Base-by-base conservation (phyloP, 768 basidiomycete genomes). In the Lentinus brumalis region DNA sequence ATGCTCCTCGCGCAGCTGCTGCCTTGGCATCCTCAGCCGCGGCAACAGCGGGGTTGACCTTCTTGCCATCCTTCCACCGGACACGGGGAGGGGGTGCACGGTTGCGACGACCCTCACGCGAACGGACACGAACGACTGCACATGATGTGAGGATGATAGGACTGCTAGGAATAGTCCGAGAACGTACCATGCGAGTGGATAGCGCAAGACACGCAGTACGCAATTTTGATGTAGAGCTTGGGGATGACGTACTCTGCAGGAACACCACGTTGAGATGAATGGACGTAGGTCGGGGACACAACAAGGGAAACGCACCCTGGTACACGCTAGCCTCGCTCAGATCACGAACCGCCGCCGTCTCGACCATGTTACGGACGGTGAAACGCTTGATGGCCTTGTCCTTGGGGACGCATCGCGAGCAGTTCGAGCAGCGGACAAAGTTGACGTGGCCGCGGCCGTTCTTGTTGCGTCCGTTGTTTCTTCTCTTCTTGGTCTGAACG, bases 311-410 rank as follows among this genome's bases (percentile, higher is more conserved):
- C 87, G 66, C 70, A 95, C 94, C 94, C 60, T 81, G 77, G 81
- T 98, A 99, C 63, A 98, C 89, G 71, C 88, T 91, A 44, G 96
- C 95, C 71, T 98, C 97, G 74, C 89, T 92, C 75, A 99, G 91
- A 81, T 99, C 97, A 66, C 96, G 85, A 69, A 98, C 93, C 56
- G 96, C 96, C 47, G 97, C 97, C 73, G 92, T 92, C 86, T 98
- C 96, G 60, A 99, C 95, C 93, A 98, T 98, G 87, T 99, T 99
- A 79, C 95, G 88, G 73, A 98, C 96, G 41, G 96, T 97, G 86
- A 96, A 96, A 54, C 97, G 86, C 83, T 97, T 97, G 89, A 98
- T 97, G 67, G 96, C 96, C 86, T 98, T 98, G 84, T 98, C 96
- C 85, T 98, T 98, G 69, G 83, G 89, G 60, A 97, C 95, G 76